Evolutionary conservation across 1,284 basidiomycete species (phyloP).

Genomic region (Mycocalia duriaeana): DNA sequence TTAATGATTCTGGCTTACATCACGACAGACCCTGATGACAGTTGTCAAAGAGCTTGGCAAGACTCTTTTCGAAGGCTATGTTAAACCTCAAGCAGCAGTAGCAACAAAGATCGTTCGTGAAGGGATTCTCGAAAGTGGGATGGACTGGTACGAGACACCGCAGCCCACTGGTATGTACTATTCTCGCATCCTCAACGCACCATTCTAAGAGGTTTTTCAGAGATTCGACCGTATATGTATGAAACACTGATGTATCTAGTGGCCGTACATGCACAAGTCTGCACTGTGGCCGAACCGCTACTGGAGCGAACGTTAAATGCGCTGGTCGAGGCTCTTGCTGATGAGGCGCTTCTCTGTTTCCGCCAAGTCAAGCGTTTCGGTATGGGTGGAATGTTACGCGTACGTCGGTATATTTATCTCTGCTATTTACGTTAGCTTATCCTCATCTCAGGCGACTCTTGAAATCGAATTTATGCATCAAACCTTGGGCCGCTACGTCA

Average conservation of each 20-base stretch:
- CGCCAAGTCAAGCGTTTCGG: conserved; percentile 84
- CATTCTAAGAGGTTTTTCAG: too few species aligned
- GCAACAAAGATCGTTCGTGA: conserved; percentile 69
- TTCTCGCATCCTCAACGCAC: too few species aligned
- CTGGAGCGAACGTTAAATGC: conserved; percentile 79
- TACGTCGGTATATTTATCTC: conserved; percentile 36
- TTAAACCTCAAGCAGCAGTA: conserved; percentile 69
- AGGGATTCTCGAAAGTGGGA: conserved; percentile 75
- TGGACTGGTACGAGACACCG: conserved; percentile 90
- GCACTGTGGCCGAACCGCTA: conserved; percentile 71
- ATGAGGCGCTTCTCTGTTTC: conserved; percentile 82
- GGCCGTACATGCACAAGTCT: conserved; percentile 88
- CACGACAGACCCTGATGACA: conserved; percentile 61
- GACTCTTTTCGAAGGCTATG: conserved; percentile 83
- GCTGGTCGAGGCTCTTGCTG: conserved; percentile 80
- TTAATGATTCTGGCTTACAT: not conserved
- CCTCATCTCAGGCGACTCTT: conserved; percentile 73
- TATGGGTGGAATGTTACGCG: conserved; percentile 97
- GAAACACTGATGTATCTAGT: conserved; percentile 86
- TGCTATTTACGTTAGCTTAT: not conserved
- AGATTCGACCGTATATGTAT: conserved; percentile 94
- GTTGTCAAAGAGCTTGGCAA: conserved; percentile 82
- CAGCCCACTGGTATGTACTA: conserved; percentile 75
- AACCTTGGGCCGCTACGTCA: conserved; percentile 85
- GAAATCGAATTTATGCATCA: conserved; percentile 99